Evolutionary conservation across 805 yeast genomes (phyloP).

Genomic region (Nakazawaea wickerhamii): DNA sequence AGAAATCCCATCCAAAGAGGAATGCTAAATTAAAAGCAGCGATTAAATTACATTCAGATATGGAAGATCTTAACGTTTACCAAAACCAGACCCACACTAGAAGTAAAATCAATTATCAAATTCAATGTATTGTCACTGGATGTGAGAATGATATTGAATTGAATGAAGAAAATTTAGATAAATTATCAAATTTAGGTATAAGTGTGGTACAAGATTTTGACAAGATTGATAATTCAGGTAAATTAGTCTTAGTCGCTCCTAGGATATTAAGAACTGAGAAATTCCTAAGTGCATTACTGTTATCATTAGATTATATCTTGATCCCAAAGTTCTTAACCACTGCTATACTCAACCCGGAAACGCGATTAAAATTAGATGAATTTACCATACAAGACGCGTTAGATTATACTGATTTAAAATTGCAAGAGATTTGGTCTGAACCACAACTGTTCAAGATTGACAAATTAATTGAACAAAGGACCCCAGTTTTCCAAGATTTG

Average conservation of each 20-base stretch:
- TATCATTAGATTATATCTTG: constrained; percentile 5
- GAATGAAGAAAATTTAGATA: constrained; percentile 37
- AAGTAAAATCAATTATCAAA: constrained; percentile 27
- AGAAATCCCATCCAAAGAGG: constrained; percentile 26
- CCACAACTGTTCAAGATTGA: not conserved
- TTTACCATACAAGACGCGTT: constrained; percentile 2
- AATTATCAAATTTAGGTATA: constrained; percentile 47
- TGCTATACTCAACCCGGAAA: not conserved
- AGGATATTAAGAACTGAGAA: constrained; percentile 81
- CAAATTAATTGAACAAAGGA: not conserved
- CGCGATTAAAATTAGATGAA: not conserved
- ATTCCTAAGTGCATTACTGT: constrained; percentile 39
- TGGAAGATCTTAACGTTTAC: constrained; percentile 61
- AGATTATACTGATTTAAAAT: constrained; percentile 6
- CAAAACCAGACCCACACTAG: constrained; percentile 41
- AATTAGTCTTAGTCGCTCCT: constrained; percentile 66
- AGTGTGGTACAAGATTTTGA: constrained; percentile 32
- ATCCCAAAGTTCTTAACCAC: constrained; percentile 4
- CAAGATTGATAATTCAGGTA: constrained; percentile 34
- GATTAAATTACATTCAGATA: constrained; percentile 57
- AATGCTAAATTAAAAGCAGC: constrained; percentile 68
- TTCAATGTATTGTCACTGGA: constrained; percentile 59
- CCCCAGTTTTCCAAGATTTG: not conserved
- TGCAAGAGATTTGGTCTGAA: constrained; percentile 9
- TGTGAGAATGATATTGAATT: constrained; percentile 45